Conservation (phyloP, 2,329 filamentous ascomycete species). For the Talaromyces verruculosus region DNA sequence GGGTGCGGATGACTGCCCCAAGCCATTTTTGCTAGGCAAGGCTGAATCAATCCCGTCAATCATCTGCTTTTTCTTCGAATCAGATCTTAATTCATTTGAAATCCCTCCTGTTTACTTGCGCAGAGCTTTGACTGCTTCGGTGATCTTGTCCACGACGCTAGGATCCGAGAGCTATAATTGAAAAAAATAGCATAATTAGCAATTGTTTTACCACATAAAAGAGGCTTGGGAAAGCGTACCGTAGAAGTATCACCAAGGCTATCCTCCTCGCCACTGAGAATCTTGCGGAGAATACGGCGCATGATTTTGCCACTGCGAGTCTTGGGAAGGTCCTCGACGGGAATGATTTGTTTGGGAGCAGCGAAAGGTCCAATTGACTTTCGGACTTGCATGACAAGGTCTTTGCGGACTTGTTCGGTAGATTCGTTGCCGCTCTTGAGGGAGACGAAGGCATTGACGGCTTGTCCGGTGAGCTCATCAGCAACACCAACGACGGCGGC, state of each 20-base stretch:
- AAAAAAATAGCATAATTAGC: background rate
- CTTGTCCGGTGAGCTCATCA: slow-evolving; percentile 94
- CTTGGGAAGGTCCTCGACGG: slow-evolving; percentile 93
- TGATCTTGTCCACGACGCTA: slow-evolving; percentile 84
- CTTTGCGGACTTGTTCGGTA: slow-evolving; percentile 81
- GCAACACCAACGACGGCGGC: slow-evolving; percentile 90
- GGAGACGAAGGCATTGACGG: slow-evolving; percentile 93
- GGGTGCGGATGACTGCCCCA: background rate
- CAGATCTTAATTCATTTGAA: background rate
- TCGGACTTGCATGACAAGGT: slow-evolving; percentile 89
- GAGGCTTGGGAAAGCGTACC: slow-evolving; percentile 54
- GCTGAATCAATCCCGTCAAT: background rate
- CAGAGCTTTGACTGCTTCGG: slow-evolving; percentile 67
- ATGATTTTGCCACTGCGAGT: slow-evolving; percentile 99
- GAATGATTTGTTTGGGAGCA: slow-evolving; percentile 87
- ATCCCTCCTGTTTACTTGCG: slow-evolving; percentile 33
- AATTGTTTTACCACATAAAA: background rate
- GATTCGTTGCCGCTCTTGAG: slow-evolving; percentile 81
- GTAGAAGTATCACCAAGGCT: slow-evolving; percentile 91
- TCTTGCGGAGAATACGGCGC: slow-evolving; percentile 95
- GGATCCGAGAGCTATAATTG: slow-evolving; percentile 76
- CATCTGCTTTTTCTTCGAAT: background rate
- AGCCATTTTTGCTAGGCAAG: background rate
- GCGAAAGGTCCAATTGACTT: slow-evolving; percentile 98
- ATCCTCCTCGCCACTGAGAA: slow-evolving; percentile 94